Evolutionary conservation across 805 yeast species (phyloP), one percentile per base, ranked within the genome.

Genomic region (Teunomyces pallodes): DNA sequence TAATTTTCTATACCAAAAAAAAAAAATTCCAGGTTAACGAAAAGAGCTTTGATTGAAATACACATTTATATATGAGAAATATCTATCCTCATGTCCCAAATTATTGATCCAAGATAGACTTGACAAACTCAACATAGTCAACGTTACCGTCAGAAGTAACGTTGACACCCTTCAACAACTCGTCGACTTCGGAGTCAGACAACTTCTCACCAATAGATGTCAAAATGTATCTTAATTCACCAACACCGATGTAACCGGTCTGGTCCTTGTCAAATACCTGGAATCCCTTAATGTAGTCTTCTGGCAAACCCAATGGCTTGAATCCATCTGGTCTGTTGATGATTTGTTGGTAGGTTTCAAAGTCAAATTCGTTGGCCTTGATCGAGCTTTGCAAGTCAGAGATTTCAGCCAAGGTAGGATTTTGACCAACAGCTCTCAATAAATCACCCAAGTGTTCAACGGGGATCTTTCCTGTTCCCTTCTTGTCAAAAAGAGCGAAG

Each of bases 211-310:
- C 99, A 58, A 94, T 84, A 5, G 96, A 87, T 30, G 99, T 94
- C 63, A 94, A 78, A 66, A 94, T 90, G 71, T 94, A 94, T 67
- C 96, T 83, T 60, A 94, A 80, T 72, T 94, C 98, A 49, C 99
- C 99, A 40, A 94, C 96, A 36, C 97, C 96, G 58, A 94, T 94
- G 72, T 85, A 88, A 4, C 99, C 99, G 14, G 97, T 87, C 54
- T 86, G 82, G 56, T 90, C 96, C 74, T 92, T 94, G 74, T 94
- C 99, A 59, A 94, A 94, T 5, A 94, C 97, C 74, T 94, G 98
- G 81, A 94, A 94, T 0, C 79, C 79, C 64, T 92, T 88, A 63
- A 94, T 82, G 69, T 92, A 94, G 67, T 94, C 99, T 53, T 79
- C 89, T 36, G 95, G 90, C 60, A 87, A 87, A 10, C 96, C 96